Evolutionary conservation across 2,329 filamentous ascomycete genomes (phyloP).

Genomic region (Alternaria metachromatica): DNA sequence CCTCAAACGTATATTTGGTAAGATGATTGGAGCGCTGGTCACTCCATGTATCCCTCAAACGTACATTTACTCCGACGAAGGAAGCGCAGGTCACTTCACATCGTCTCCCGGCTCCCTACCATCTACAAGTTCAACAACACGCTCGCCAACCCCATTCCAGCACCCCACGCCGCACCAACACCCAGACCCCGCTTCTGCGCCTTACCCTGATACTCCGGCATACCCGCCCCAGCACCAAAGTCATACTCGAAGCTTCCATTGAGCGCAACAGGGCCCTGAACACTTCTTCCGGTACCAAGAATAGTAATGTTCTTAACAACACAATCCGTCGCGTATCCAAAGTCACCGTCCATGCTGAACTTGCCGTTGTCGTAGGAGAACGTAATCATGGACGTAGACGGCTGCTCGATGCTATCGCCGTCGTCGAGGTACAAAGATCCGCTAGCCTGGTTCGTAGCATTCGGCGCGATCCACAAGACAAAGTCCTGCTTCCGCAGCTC

Average conservation of each 20-base stretch:
- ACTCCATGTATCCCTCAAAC: neutral
- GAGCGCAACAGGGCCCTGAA: slow-evolving; percentile 52
- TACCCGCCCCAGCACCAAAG: neutral
- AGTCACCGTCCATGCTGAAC: slow-evolving; percentile 61
- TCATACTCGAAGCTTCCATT: slow-evolving; percentile 19
- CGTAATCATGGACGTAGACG: slow-evolving; percentile 60
- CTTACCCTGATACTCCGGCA: neutral
- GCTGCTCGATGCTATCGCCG: slow-evolving; percentile 70
- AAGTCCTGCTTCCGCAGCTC: slow-evolving; percentile 72
- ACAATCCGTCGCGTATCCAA: slow-evolving; percentile 55
- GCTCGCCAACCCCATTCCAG: neutral
- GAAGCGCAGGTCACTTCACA: neutral
- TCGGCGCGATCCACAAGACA: slow-evolving; percentile 73
- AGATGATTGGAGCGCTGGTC: neutral
- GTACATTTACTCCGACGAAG: neutral
- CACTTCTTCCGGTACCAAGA: slow-evolving; percentile 58
- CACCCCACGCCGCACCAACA: neutral
- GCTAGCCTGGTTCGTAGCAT: slow-evolving; percentile 65
- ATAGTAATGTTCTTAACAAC: slow-evolving; percentile 38
- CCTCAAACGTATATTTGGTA: neutral
- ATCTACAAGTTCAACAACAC: slow-evolving; percentile 3
- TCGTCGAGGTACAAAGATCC: slow-evolving; percentile 80
- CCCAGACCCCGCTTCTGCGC: neutral
- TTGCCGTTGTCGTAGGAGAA: slow-evolving; percentile 66
- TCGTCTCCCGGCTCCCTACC: neutral